Conservation (phyloP, 306 rosid genomes). For the Adenanthera pavonina region DNA sequence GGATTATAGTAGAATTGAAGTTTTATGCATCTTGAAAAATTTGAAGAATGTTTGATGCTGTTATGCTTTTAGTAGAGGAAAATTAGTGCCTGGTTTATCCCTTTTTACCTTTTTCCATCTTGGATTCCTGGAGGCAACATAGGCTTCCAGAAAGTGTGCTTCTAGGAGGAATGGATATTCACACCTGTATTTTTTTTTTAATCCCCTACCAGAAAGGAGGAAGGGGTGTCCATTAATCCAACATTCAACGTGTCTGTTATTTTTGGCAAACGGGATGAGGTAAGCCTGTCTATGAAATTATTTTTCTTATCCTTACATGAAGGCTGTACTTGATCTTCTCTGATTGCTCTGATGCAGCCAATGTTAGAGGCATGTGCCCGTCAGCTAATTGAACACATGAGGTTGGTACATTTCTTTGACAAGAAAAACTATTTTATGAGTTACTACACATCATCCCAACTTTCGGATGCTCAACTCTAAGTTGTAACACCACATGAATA, state of each 20-base stretch:
- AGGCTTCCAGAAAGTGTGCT: slow-evolving; percentile 30
- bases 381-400: slow-evolving; percentile 77
- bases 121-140: slow-evolving; percentile 19
- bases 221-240: slow-evolving; percentile 77
- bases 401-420: slow-evolving; percentile 49
- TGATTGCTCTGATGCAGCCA: slow-evolving; percentile 59
- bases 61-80: neutral
- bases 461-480: neutral
- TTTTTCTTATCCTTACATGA: slow-evolving; percentile 28
- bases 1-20: neutral
- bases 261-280: slow-evolving; percentile 97
- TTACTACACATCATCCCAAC: slow-evolving; percentile 15
- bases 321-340: slow-evolving; percentile 27
- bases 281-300: slow-evolving; percentile 40
- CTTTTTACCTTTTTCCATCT: neutral
- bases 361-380: slow-evolving; percentile 92
- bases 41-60: neutral
- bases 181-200: slow-evolving; percentile 16
- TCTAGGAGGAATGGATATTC: slow-evolving; percentile 24
- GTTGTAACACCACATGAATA: neutral
- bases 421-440: neutral
- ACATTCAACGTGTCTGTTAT: slow-evolving; percentile 83
- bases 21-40: neutral
- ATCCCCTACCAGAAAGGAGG: slow-evolving; percentile 70
- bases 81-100: neutral